Base-by-base conservation (phyloP, 129 eudicot genomes). In the Solidago caesia region DNA sequence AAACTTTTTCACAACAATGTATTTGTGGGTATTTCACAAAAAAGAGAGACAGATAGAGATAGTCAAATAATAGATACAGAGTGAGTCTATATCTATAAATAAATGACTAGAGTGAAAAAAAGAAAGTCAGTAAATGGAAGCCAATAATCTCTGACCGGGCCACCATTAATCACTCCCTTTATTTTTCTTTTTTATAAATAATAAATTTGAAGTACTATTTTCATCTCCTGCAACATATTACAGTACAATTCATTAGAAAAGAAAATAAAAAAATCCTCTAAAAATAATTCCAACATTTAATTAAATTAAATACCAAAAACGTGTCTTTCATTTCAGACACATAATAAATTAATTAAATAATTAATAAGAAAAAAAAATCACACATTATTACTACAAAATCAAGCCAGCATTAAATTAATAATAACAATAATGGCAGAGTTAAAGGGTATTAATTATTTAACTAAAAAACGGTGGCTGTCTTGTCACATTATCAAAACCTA, bases 71-170 rank as follows among this genome's bases (percentile, higher is more conserved):
- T 44, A 73, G 74, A 73, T 43, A 43, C 83, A 78, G 39, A 39
- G 43, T 49, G 55, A 78, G 33, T 46, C 68, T 42, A 63, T 63
- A 11, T 33, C 39, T 33, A 33, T 33, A 2, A 1, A 33, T 33
- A 33, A 1, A 33, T 33, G 3, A 3, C 39, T 33, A 62, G 27
- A 62, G 29, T 62, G 45, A 39, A 44, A 47, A 21, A 21, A 59
- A 73, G 60, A 42, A 79, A 61, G 82, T 78, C 82, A 78, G 72
- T 71, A 71, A 33, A 78, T 71, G 82, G 72, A 78, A 78, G 74
- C 83, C 79, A 73, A 73, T 79, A 56, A 79, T 66, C 78, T 25
- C 68, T 65, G 39, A 65, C n/a, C 78, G 52, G 73, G 33, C 63
- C 61, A 60, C 25, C 6, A 79, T 61, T 74, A 73, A 66, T 73